These are phyloP conservation scores for Pestalotiopsis sp. DNA, from an alignment of 2,329 filamentous ascomycete species.

Conservation along the genomic window DNA sequence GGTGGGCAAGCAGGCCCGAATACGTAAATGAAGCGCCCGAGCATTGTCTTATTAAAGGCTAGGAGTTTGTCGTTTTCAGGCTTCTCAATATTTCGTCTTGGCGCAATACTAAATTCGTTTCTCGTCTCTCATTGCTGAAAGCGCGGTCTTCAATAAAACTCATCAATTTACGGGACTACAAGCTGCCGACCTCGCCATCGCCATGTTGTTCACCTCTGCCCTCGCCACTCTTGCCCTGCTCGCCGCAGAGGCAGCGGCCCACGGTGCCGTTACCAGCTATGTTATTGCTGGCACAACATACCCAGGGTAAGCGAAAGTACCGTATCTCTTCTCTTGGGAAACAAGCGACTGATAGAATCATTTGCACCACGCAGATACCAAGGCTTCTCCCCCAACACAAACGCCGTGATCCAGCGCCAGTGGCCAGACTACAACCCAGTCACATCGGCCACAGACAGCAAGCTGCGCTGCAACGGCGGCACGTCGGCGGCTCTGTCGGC, in stretches of 20 bases:
- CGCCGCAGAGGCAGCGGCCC: conserved; percentile 32
- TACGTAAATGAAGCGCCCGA: not conserved
- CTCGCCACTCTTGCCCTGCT: conserved; percentile 19
- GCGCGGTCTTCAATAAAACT: not conserved
- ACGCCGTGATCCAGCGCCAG: conserved; percentile 57
- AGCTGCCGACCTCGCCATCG: conserved; percentile 1
- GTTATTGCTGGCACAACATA: conserved; percentile 44
- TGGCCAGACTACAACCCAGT: conserved; percentile 61
- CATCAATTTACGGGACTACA: not conserved
- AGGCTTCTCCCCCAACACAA: conserved; percentile 50
- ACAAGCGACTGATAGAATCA: not conserved
- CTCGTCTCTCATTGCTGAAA: not conserved
- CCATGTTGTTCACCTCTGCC: conserved; percentile 27
- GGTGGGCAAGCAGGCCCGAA: not conserved
- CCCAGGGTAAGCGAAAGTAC: conserved; percentile 26
- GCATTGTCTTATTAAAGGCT: not conserved
- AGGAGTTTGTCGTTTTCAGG: not conserved
- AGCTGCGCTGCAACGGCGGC: conserved; percentile 59
- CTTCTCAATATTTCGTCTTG: not conserved
- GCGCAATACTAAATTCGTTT: not conserved
- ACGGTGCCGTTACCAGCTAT: conserved; percentile 48
- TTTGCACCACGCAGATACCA: conserved; percentile 31
- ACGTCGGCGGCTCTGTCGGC: conserved; percentile 46
- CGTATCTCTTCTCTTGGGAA: no score
- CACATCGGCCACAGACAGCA: conserved; percentile 46